Percentiles rank a stretch among this genome's conserved stretches.
Evolutionary conservation across 2,329 filamentous ascomycete genomes (phyloP).

Genomic region (Stemphylium lycopersici): DNA sequence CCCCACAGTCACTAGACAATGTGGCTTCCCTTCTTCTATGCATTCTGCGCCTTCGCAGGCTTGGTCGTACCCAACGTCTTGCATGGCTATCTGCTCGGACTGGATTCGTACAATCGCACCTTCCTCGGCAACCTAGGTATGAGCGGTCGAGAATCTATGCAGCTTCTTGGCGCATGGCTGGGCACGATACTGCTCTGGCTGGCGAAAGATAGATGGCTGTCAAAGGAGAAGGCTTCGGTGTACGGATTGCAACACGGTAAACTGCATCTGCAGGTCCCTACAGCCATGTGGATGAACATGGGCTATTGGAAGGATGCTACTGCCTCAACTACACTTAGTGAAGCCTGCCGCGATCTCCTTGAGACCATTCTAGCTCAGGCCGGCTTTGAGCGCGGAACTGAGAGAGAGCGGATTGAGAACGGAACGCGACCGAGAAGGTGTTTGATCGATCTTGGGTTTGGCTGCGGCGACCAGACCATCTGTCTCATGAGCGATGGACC

Average conservation of each 20-base stretch:
- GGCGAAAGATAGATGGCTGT: not conserved
- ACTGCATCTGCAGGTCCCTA: slow-evolving; percentile 57
- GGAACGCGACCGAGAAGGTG: slow-evolving; percentile 7
- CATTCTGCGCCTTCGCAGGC: not conserved
- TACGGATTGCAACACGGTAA: slow-evolving; percentile 64
- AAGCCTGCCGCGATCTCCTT: slow-evolving; percentile 60
- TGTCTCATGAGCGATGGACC: slow-evolving; percentile 46
- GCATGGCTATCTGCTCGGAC: not conserved
- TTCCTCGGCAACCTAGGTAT: not conserved
- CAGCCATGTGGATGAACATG: slow-evolving; percentile 69
- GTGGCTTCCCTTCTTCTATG: not conserved
- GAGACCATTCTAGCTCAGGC: slow-evolving; percentile 55
- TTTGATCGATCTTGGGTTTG: slow-evolving; percentile 63
- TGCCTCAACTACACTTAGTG: slow-evolving; percentile 35
- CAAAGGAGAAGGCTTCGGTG: slow-evolving; percentile 7
- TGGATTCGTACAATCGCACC: not conserved
- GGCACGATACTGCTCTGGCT: not conserved
- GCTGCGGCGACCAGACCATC: slow-evolving; percentile 64
- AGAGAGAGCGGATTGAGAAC: not conserved
- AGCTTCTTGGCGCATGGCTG: not conserved
- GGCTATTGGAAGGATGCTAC: slow-evolving; percentile 60
- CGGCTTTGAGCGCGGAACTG: slow-evolving; percentile 39
- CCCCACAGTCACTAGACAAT: too few species aligned
- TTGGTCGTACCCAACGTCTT: not conserved
- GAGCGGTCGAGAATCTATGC: not conserved